A percentile compares a stretch with the other conserved stretches of the same genome.
These are phyloP conservation scores for Brassica hybrid DNA, from an alignment of 441 rosid genomes.

Conservation along the genomic window DNA sequence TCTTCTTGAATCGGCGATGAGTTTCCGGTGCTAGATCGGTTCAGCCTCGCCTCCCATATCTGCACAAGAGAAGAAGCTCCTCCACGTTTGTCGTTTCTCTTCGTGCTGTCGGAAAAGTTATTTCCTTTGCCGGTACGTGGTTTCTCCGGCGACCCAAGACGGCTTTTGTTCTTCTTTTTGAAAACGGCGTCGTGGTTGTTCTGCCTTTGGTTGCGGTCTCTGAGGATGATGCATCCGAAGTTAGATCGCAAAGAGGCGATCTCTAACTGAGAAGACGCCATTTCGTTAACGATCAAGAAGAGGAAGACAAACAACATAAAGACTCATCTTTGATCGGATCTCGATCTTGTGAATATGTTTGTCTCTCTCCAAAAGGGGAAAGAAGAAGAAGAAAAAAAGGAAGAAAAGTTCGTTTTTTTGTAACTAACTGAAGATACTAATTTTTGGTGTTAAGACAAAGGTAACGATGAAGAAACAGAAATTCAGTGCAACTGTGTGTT, in stretches of 20 bases:
- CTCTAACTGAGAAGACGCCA: slow-evolving; percentile 79
- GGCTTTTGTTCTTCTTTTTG: slow-evolving; percentile 20
- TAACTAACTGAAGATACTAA: slow-evolving; percentile 25
- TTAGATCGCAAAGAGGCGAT: slow-evolving; percentile 53
- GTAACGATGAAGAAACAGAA: slow-evolving; percentile 36
- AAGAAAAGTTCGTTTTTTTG: not conserved
- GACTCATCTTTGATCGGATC: slow-evolving; percentile 26
- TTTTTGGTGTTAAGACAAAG: slow-evolving; percentile 13
- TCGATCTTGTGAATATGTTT: slow-evolving; percentile 13
- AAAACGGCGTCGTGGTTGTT: slow-evolving; percentile 41
- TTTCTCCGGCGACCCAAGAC: slow-evolving; percentile 35
- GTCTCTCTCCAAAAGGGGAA: not conserved
- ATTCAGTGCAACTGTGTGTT: slow-evolving; percentile 35
- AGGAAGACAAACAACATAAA: slow-evolving; percentile 15
- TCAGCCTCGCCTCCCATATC: slow-evolving; percentile 90
- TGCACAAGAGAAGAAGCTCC: slow-evolving; percentile 93
- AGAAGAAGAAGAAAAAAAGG: slow-evolving; percentile 2
- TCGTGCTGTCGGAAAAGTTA: slow-evolving; percentile 8
- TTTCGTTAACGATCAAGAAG: slow-evolving; percentile 29
- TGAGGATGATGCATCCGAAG: slow-evolving; percentile 62
- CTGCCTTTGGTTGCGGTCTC: slow-evolving; percentile 52
- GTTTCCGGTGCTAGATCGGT: slow-evolving; percentile 43
- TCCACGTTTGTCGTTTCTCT: slow-evolving; percentile 36
- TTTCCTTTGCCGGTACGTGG: slow-evolving; percentile 2
- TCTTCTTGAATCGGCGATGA: slow-evolving; percentile 39